Evolutionary conservation across 352 stramenopile species (phyloP), one percentile per base, ranked within the genome.

Genomic region (Phytophthora pluvialis): DNA sequence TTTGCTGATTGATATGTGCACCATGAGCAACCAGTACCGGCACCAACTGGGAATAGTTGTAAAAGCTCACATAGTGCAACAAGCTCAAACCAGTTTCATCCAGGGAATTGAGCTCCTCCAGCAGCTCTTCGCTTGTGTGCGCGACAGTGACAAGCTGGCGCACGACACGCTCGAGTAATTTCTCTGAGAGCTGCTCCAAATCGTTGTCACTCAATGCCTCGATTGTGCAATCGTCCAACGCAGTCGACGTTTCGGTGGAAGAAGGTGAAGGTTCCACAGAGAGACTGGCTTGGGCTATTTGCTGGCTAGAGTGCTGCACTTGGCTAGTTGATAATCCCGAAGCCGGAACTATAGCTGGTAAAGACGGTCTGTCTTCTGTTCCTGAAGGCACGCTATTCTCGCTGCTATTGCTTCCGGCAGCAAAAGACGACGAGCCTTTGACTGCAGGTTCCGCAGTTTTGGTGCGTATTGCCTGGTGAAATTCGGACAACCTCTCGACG

Each of bases 21-120:
- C 89, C 89, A 54, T 95, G 89, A 29, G 87, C 83, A 11, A 95
- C 60, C 18, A 97, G 63, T 18, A 94, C 62, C 18, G 81, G 83
- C 15, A 97, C 85, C 36, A 97, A 65, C 44, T 88, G 76, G 13
- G 77, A 78, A 64, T 95, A 93, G 53, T 95, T 94, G 76, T 95
- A 97, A 52, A 95, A 95, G 60, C 88, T 91, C 73, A 94, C 86
- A 43, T 95, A 97, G 51, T 97, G 89, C n/a, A 97, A 74, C 44
- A 97, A 64, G 56, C 86, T 95, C 49, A 97, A 70, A 0, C 89
- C 89, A 4, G 86, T 83, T 58, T 97, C 89, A 46, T 97, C 89
- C 5, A 97, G 75, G 3, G 87, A 94, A 50, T 97, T 95, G 31
- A 95, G 80, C 62, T 96, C 88, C 18, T 94, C 86, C 4, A 95